Evolutionary conservation across 2,329 filamentous ascomycete species (phyloP), one percentile per base, ranked within the genome.

Genomic region (Drechslerella coelobrocha): DNA sequence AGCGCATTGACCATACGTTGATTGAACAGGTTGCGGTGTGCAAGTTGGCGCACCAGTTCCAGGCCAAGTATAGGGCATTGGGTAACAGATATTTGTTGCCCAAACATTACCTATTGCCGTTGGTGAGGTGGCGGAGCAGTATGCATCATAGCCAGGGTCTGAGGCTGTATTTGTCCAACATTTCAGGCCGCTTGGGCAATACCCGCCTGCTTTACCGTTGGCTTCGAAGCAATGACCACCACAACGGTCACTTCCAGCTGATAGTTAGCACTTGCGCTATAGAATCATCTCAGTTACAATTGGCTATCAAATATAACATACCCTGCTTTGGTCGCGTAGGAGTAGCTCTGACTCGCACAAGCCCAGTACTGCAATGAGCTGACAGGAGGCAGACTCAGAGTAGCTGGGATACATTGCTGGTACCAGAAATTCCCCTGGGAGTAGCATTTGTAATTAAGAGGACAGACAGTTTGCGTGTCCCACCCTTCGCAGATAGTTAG

Each of bases 341-440:
- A 63, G 21, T 54, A 71, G 27, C 48, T 60, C 24, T 39, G 19
- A n/a, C 39, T 26, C 2, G 34, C 29, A 26, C 66, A 71, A 29
- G 59, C 66, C 66, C 66, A 71, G 47, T 71, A 71, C 23, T 31
- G 23, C 27, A 48, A 21, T 54, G 66, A 59, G 8, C 47, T 60
- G 26, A 63, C 10, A 19, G 66, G 59, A 17, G 66, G 48, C 17
- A 54, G 59, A 1, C 59, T 52, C 27, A 43, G 34, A 6, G 57
- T 71, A 19, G 26, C 57, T 29, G 66, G 66, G 23, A 62, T 53
- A 60, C 66, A 71, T n/a, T 71, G 66, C 26, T 27, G 45, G 39
- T 71, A 71, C 59, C 59, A 71, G 48, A 71, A 71, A 24, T 71
- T 71, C 14, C n/a, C n/a, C n/a, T 41, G n/a, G 4, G 66, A 59